Evolutionary conservation across 345 rosid genomes (phyloP).

Genomic region (Trapa bicornis): DNA sequence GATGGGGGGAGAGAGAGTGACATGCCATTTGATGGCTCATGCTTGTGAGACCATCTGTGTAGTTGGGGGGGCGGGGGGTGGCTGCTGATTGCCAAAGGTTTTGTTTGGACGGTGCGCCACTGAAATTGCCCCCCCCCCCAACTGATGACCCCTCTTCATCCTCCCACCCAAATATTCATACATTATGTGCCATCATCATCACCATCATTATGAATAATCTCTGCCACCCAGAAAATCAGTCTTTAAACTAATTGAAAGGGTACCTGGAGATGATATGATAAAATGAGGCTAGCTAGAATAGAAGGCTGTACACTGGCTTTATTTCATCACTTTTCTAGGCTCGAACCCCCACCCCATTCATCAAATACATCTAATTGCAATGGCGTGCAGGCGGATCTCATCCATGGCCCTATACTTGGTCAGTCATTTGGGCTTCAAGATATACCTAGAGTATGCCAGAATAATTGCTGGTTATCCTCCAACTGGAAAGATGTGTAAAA

Average conservation of each 20-base stretch:
- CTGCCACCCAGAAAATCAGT: background rate
- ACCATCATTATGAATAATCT: background rate
- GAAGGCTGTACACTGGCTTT: too few species aligned
- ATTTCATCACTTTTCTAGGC: background rate
- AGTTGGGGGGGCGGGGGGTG: background rate
- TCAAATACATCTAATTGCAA: background rate
- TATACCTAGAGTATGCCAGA: too few species aligned
- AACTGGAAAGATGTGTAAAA: too few species aligned
- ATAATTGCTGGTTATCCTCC: too few species aligned
- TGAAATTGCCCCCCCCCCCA: background rate
- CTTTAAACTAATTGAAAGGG: background rate
- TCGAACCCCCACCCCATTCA: background rate
- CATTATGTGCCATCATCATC: background rate
- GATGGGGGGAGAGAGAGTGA: background rate
- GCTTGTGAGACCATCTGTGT: background rate
- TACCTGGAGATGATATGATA: background rate
- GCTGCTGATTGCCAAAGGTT: background rate
- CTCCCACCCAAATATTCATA: too few species aligned
- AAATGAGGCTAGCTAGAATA: background rate
- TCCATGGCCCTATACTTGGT: too few species aligned
- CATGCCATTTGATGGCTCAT: background rate
- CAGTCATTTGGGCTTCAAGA: too few species aligned
- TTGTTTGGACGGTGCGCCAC: constrained; percentile 9
- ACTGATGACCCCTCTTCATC: background rate
- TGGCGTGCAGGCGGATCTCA: too few species aligned